Percentiles rank a stretch among this genome's conserved stretches.
Conservation (phyloP, 768 basidiomycete species). For the Roridomyces roridus region DNA sequence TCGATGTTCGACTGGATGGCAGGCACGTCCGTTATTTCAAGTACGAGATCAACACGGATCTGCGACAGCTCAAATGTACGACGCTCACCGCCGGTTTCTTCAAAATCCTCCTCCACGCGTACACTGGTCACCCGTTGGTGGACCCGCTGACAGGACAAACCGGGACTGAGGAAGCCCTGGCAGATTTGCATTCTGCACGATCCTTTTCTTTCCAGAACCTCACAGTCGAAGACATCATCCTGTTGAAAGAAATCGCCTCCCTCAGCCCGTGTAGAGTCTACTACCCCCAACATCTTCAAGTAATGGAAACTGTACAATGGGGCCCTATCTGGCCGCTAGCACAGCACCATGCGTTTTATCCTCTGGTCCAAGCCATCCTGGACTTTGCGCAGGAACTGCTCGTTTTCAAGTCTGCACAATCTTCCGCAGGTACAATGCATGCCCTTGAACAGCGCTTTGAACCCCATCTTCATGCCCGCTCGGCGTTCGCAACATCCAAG, state of each 20-base stretch:
- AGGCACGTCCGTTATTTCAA: slow-evolving; percentile 26
- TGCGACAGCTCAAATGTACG: slow-evolving; percentile 36
- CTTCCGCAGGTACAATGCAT: background rate
- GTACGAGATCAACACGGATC: slow-evolving; percentile 39
- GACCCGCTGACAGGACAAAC: slow-evolving; percentile 51
- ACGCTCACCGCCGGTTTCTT: slow-evolving; percentile 39
- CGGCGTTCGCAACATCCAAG: background rate
- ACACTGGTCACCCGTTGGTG: slow-evolving; percentile 45
- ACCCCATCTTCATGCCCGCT: background rate
- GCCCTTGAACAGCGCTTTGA: background rate
- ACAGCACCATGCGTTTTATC: slow-evolving; percentile 38
- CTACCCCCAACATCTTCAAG: slow-evolving; percentile 41
- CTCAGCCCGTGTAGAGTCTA: slow-evolving; percentile 41
- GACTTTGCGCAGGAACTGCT: slow-evolving; percentile 27
- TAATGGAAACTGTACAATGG: slow-evolving; percentile 50
- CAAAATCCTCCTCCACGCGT: slow-evolving; percentile 50
- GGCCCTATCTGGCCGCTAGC: slow-evolving; percentile 27
- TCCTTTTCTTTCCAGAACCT: slow-evolving; percentile 48
- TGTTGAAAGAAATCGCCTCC: slow-evolving; percentile 39
- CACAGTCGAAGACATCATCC: slow-evolving; percentile 29
- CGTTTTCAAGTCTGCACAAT: slow-evolving; percentile 1
- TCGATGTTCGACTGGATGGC: slow-evolving; percentile 25
- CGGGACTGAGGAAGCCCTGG: slow-evolving; percentile 52
- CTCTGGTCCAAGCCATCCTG: slow-evolving; percentile 34
- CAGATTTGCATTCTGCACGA: slow-evolving; percentile 40